Base-by-base conservation (phyloP, 306 rosid genomes). In the Trifolium fragiferum region DNA sequence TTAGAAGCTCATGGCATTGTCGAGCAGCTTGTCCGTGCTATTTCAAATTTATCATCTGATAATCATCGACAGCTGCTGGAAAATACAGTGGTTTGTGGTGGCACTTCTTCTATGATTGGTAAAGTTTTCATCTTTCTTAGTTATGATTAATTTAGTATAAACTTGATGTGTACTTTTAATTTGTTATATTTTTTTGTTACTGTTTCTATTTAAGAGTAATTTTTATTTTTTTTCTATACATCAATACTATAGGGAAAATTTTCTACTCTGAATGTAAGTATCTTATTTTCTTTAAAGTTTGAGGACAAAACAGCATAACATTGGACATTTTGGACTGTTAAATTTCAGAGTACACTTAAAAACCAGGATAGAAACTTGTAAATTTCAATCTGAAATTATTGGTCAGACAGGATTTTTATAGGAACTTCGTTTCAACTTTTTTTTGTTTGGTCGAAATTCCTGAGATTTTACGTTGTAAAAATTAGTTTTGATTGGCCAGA, bases 1-100 rank as follows among this genome's bases (percentile, higher is more conserved):
- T 84, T 92, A 79, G 99, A 94, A 75, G 86, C 96, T 8, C 97
- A 94, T 76, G 98, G 99, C 49, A 92, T 94, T 81, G 97, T 94
- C 35, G 99, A 94, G 84, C 99, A 92, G 87, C 98, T 95, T 76
- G 98, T 92, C 55, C 97, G 89, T 81, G 81, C 88, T 82, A 89
- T 93, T 84, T 88, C 97, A 82, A 86, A 88, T 16, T 94, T 93
- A 43, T 89, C 97, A 20, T 91, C 98, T 32, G 98, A 93, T 82
- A 91, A 91, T 84, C 98, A 91, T 65, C 83, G 96, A 43, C 98
- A 93, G 46, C 87, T 93, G 73, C 88, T 93, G 53, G 98, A 93
- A 83, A 93, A 93, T 63, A 91, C 98, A 1, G 96, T 93, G 65
- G 88, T 93, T 61, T 93, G 96, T 78, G 97, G 98, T 78, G 96